Evolutionary conservation across 2,329 filamentous ascomycete species (phyloP).

Genomic region (Iodosphaeria phyllophila): DNA sequence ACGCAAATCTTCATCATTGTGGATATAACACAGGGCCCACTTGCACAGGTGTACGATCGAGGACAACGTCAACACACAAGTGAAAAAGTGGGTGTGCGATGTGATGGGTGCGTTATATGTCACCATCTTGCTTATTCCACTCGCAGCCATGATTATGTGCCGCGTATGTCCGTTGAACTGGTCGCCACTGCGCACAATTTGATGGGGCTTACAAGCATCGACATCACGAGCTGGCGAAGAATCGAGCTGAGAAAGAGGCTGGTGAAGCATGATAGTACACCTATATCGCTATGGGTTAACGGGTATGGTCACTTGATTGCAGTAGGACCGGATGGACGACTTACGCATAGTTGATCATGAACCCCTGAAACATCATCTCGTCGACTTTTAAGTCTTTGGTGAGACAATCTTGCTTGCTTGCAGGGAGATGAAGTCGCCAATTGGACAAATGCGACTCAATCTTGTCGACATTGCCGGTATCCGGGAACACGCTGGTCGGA

Average conservation of each 20-base stretch:
- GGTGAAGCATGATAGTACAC: constrained; percentile 57
- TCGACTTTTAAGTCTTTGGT: constrained; percentile 55
- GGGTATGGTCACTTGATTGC: neutral
- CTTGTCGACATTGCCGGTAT: constrained; percentile 30
- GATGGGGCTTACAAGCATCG: constrained; percentile 48
- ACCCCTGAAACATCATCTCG: constrained; percentile 81
- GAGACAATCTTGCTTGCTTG: constrained; percentile 50
- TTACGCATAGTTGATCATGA: constrained; percentile 52
- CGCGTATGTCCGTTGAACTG: constrained; percentile 50
- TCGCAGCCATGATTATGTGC: constrained; percentile 64
- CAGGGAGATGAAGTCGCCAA: constrained; percentile 65
- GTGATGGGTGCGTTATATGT: constrained; percentile 54
- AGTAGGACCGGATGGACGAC: constrained; percentile 6
- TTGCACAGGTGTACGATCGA: constrained; percentile 69
- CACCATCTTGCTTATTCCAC: constrained; percentile 56
- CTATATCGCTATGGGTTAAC: constrained; percentile 12
- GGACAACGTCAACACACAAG: constrained; percentile 59
- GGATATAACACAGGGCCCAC: constrained; percentile 47
- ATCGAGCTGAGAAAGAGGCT: constrained; percentile 60
- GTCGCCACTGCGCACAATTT: constrained; percentile 26
- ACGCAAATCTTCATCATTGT: constrained; percentile 46
- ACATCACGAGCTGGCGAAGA: constrained; percentile 36
- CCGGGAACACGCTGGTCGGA: constrained; percentile 28
- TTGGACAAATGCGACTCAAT: constrained; percentile 41
- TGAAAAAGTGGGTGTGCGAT: constrained; percentile 69